Conservation (phyloP, 2,329 filamentous ascomycete genomes). For the Trichoderma gracile region DNA sequence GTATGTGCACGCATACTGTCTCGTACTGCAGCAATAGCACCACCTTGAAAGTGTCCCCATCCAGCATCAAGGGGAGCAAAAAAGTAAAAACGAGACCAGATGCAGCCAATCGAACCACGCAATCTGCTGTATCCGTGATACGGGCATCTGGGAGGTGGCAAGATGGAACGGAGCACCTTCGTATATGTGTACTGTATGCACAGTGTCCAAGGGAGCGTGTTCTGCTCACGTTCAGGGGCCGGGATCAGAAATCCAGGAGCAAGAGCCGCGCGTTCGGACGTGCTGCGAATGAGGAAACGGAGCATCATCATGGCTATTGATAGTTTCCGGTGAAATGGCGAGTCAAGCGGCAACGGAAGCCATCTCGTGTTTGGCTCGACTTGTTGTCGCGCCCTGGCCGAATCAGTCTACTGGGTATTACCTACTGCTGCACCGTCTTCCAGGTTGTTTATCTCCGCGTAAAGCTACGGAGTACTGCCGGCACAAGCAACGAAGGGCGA, state of each 20-base stretch:
- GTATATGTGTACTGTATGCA: too few species aligned
- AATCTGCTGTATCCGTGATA: background rate
- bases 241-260: background rate
- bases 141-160: background rate
- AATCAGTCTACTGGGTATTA: too few species aligned
- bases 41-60: background rate
- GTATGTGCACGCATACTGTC: too few species aligned
- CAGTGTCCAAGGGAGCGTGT: too few species aligned
- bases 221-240: background rate
- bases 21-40: background rate
- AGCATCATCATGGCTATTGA: too few species aligned
- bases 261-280: background rate
- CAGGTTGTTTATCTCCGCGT: background rate
- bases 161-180: background rate
- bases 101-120: background rate
- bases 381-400: background rate
- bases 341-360: background rate
- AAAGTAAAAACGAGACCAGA: background rate
- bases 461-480: background rate
- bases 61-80: background rate
- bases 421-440: background rate
- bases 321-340: too few species aligned
- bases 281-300: too few species aligned
- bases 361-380: background rate
- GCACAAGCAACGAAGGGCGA: background rate